Evolutionary conservation across 192 early-diverging fungal species (phyloP).

Genomic region (Geosiphon pyriformis): DNA sequence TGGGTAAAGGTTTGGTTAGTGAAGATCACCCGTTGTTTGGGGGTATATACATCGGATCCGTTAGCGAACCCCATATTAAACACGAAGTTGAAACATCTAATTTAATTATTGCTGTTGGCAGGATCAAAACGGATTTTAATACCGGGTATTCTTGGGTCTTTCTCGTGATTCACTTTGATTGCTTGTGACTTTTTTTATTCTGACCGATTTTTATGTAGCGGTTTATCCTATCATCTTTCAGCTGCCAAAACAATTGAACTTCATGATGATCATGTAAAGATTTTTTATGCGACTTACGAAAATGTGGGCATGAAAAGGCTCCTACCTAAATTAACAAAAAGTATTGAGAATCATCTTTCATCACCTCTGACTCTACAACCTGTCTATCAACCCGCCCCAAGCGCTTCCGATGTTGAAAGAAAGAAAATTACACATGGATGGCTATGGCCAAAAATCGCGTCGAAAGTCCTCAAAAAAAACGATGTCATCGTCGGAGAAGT

Average conservation of each 20-base stretch:
- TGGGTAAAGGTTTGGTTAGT: conserved; percentile 40
- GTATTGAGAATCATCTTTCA: not conserved
- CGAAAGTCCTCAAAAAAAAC: conserved; percentile 24
- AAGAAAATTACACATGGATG: conserved; percentile 34
- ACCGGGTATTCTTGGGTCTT: conserved; percentile 28
- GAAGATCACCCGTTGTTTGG: conserved; percentile 34
- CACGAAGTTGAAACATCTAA: conserved; percentile 35
- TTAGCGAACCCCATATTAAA: conserved; percentile 30
- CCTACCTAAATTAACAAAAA: not conserved
- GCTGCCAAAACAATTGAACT: not conserved
- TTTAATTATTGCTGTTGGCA: conserved; percentile 38
- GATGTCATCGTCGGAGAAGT: conserved; percentile 40
- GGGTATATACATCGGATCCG: conserved; percentile 36
- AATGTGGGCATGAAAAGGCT: not conserved
- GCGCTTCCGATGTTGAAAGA: not conserved
- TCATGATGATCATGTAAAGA: not conserved
- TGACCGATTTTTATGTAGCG: not conserved
- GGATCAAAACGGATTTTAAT: conserved; percentile 45
- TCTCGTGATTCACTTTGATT: not conserved
- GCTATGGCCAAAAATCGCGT: conserved; percentile 38
- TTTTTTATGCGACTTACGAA: not conserved
- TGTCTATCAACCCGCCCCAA: not conserved
- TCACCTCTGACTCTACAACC: not conserved
- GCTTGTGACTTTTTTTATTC: not conserved
- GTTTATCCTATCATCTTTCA: not conserved